Evolutionary conservation across 768 basidiomycete genomes (phyloP).

Genomic region (Podaxis sp.): DNA sequence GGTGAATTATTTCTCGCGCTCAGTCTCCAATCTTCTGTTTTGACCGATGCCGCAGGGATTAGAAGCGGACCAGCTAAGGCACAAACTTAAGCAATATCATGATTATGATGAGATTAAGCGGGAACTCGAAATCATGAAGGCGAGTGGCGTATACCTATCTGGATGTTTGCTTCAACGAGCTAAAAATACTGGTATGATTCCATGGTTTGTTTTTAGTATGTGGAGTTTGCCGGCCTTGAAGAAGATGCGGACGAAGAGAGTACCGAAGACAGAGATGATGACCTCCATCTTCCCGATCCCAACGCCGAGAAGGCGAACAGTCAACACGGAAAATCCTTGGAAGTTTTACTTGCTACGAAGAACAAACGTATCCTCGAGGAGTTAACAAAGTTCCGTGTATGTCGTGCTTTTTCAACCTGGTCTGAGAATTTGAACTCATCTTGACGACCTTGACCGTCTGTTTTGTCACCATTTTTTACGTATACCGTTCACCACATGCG

Average conservation of each 20-base stretch:
- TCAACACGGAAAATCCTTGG: conserved; percentile 79
- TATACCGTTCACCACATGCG: neutral
- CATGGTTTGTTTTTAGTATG: conserved; percentile 55
- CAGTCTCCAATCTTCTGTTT: neutral
- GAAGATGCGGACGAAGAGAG: conserved; percentile 67
- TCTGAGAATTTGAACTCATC: neutral
- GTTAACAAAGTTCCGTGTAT: conserved; percentile 84
- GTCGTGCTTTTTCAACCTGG: conserved; percentile 19
- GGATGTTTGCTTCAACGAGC: neutral
- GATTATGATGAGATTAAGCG: conserved; percentile 99
- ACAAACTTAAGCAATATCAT: conserved; percentile 64
- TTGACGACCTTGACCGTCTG: neutral
- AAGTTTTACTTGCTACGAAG: conserved; percentile 88
- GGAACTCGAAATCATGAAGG: conserved; percentile 99
- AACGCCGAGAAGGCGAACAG: conserved; percentile 82
- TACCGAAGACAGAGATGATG: conserved; percentile 43
- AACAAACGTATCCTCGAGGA: conserved; percentile 93
- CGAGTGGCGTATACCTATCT: conserved; percentile 23
- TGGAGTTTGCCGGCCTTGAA: conserved; percentile 92
- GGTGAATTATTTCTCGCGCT: conserved; percentile 27
- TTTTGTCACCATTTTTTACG: neutral
- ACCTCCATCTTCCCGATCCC: conserved; percentile 78
- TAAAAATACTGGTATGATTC: neutral
- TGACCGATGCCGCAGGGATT: conserved; percentile 33
- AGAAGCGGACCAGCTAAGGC: conserved; percentile 70